Conservation (phyloP, 2,329 filamentous ascomycete species). For the Ambrosiella cleistominuta region DNA sequence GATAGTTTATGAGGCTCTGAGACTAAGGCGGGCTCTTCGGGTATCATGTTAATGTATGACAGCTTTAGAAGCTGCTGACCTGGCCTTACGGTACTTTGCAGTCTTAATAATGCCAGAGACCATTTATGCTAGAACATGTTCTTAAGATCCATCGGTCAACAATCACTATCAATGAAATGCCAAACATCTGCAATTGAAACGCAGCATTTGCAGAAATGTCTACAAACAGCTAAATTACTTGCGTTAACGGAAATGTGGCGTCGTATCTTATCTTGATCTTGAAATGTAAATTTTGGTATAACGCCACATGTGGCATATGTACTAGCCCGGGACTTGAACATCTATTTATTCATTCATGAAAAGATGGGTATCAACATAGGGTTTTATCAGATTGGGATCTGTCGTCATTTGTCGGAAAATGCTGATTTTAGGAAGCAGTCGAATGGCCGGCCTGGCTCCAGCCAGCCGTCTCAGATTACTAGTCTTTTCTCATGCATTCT, state of each 20-base stretch:
- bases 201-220: not conserved
- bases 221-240: slow-evolving; percentile 6
- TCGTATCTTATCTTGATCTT: slow-evolving; percentile 5
- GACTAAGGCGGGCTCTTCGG: too few species aligned
- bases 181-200: not conserved
- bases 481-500: slow-evolving; percentile 2
- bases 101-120: too few species aligned
- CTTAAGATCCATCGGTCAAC: too few species aligned
- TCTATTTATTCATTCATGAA: too few species aligned
- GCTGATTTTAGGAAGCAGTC: not conserved
- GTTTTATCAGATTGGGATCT: not conserved
- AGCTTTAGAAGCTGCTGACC: too few species aligned
- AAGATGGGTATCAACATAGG: too few species aligned
- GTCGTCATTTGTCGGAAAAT: not conserved
- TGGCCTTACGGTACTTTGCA: too few species aligned
- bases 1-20: too few species aligned
- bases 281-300: not conserved
- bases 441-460: not conserved
- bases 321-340: not conserved
- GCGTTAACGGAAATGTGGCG: slow-evolving; percentile 7
- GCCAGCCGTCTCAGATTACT: not conserved
- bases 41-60: too few species aligned
- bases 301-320: not conserved
- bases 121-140: not conserved
- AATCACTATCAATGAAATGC: too few species aligned